Base-by-base conservation (phyloP, 768 basidiomycete species). In the Podaxis sp. region DNA sequence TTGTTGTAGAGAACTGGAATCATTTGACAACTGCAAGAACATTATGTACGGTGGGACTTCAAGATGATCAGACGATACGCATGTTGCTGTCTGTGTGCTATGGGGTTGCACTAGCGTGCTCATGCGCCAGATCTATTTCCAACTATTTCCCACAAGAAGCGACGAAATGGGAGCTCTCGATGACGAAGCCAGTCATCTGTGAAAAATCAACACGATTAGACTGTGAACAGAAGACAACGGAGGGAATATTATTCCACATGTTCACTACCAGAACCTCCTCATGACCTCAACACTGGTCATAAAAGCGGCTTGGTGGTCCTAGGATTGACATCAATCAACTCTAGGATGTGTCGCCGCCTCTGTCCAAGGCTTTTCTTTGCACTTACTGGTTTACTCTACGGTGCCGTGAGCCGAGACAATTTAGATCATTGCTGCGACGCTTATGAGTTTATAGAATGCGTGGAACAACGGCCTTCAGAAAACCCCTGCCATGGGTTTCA, bases 401-500 rank as follows among this genome's bases (percentile, higher is more conserved):
- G 20, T 8, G 48, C 37, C n/a, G 59, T 60, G 40, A 44, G 59
- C 33, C 24, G 2, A 30, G 8, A 6, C 20, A 17, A 13, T 38
- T 59, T 1, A 17, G 46, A 3, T 52, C 49, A 38, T 6, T 22
- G 17, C 17, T 38, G 10, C n/a, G 37, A 22, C 41, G 26, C 53
- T 61, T n/a, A 56, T 56, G 46, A 56, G 24, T 44, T 52, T 28
- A 40, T 20, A 65, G 65, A 30, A 48, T 36, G 66, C 68, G 5
- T 71, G 70, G 67, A 66, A 71, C 40, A 67, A 69, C 56, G 44
- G 51, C 24, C 59, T 60, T 30, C 67, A 69, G 58, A 67, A 66
- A 60, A 66, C 66, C 5, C 70, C 70, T 36, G 69, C 70, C 26
- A 71, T 71, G 68, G 70, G 70, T 2, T 71, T 71, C 66, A 71